A percentile compares a stretch with the other conserved stretches of the same genome.
phyloP scores from a whole-genome alignment of 2,329 filamentous ascomycete genomes.

The Canariomyces notabilis region DNA sequence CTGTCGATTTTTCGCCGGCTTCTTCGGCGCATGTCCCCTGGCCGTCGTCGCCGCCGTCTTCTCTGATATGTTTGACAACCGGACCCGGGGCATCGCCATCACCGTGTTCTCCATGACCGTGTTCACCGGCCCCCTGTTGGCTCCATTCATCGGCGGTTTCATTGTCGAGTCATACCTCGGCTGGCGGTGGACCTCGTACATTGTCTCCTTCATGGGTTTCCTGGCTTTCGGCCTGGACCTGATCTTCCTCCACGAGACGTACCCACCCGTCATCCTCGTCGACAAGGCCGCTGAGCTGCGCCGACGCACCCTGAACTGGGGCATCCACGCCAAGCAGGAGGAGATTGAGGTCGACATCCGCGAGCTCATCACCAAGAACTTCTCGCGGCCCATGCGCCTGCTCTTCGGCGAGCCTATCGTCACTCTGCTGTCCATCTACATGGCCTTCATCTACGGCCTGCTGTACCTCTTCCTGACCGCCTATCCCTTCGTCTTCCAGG shows the following conservation, averaged over 20 bases:
- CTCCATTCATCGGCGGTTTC: conserved; percentile 65
- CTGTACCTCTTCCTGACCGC: conserved; percentile 84
- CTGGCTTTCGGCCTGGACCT: conserved; percentile 54
- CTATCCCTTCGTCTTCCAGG: conserved; percentile 74
- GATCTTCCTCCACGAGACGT: conserved; percentile 63
- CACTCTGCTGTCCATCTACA: conserved; percentile 62
- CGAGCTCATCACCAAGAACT: conserved; percentile 62
- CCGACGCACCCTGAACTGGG: conserved; percentile 62
- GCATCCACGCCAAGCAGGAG: conserved; percentile 66
- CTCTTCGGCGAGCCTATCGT: conserved; percentile 67
- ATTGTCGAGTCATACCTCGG: conserved; percentile 58
- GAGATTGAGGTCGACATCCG: conserved; percentile 63
- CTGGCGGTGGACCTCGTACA: conserved; percentile 71
- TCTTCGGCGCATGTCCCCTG: conserved; percentile 65
- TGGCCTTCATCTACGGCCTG: conserved; percentile 70
- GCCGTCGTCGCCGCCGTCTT: conserved; percentile 67
- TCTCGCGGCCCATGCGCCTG: conserved; percentile 59
- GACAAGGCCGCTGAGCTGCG: conserved; percentile 57
- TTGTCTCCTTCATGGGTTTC: conserved; percentile 59
- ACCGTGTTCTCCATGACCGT: conserved; percentile 57
- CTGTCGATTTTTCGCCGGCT: conserved; percentile 68
- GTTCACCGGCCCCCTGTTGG: conserved; percentile 62
- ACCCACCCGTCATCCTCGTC: conserved; percentile 61
- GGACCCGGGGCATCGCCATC: conserved; percentile 53
- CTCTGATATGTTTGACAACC: conserved; percentile 66